phyloP scores from a whole-genome alignment of 768 basidiomycete genomes.

The Boletellus ananas region DNA sequence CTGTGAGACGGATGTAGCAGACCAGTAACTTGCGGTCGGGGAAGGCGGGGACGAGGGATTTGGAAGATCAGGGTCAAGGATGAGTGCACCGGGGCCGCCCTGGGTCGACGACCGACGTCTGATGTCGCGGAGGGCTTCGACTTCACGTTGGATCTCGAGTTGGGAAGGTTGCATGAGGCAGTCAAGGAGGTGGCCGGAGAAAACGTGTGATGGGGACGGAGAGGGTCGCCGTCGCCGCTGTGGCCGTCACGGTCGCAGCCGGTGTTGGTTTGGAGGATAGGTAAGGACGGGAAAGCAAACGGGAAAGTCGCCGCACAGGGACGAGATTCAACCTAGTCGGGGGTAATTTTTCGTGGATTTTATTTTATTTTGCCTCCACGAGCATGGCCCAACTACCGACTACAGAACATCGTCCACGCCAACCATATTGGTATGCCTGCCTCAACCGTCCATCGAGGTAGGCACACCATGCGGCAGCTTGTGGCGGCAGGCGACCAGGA shows the following conservation, averaged over 20 bases:
- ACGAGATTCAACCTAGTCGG: no score
- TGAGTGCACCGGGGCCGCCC: conserved; percentile 72
- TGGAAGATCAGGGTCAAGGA: conserved; percentile 91
- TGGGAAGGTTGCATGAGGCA: conserved; percentile 66
- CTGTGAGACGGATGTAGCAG: conserved; percentile 31
- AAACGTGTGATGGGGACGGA: conserved; percentile 14
- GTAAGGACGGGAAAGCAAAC: background rate
- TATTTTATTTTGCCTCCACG: background rate
- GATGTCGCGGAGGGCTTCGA: conserved; percentile 81
- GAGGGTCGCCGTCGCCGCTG: conserved; percentile 8
- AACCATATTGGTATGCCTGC: conserved; percentile 18
- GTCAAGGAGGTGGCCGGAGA: background rate
- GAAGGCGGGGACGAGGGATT: conserved; percentile 60
- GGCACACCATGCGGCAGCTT: conserved; percentile 5
- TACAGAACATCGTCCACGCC: conserved; percentile 18
- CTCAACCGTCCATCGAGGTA: conserved; percentile 9
- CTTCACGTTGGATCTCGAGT: conserved; percentile 83
- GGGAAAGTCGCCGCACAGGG: background rate
- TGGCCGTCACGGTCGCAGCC: conserved; percentile 7
- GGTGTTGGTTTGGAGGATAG: conserved; percentile 8
- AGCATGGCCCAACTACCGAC: conserved; percentile 6
- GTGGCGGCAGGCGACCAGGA: background rate
- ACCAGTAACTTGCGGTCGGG: conserved; percentile 53
- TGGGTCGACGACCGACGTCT: conserved; percentile 75
- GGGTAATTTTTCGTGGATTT: conserved; percentile 10